Evolutionary conservation across 768 basidiomycete species (phyloP), one percentile per base, ranked within the genome.

Genomic region (Tricholoma matsutake): DNA sequence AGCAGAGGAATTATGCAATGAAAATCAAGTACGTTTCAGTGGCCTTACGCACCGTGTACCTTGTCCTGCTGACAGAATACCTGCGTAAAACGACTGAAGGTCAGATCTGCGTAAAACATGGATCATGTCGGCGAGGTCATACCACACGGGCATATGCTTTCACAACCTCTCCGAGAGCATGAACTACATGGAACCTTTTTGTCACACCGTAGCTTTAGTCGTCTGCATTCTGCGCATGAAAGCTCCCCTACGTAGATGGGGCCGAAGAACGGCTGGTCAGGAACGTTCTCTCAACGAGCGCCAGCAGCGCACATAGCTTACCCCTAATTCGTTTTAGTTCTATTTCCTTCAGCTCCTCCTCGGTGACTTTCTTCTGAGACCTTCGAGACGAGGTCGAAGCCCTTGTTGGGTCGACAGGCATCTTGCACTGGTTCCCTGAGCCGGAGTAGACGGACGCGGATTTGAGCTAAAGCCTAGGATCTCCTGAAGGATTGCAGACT

Each of bases 101-200:
- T 34, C 31, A 32, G 29, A 54, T 45, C 37, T 11, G 13, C 16
- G 14, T 39, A n/a, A 53, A n/a, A 22, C 7, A 54, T 20, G 7
- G 16, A 20, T 41, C 53, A 34, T 35, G 16, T 32, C 31, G 11
- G 8, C 25, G 35, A 22, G 45, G 31, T 68, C 73, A 37, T 66
- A 82, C 83, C 84, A 63, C 81, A 79, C n/a, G 84, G 84, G 70
- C 85, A 87, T 53, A 87, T 87, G 62, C 83, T 83, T 60, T 85
- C 82, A 70, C 86, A 86, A 10, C 85, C 85, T 68, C 86, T 76
- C 45, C 85, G 76, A 41, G 76, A 76, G 66, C 81, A 83, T 1
- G 82, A 82, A 3, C 77, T 70, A 64, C 81, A 84, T 3, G 82
- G 81, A 7, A 83, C 75, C 57, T 77, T 79, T 65, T 83, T 84